Percentiles rank a stretch among this genome's conserved stretches.
phyloP scores from a whole-genome alignment of 140 eudicot species.

The Stevia rebaudiana region DNA sequence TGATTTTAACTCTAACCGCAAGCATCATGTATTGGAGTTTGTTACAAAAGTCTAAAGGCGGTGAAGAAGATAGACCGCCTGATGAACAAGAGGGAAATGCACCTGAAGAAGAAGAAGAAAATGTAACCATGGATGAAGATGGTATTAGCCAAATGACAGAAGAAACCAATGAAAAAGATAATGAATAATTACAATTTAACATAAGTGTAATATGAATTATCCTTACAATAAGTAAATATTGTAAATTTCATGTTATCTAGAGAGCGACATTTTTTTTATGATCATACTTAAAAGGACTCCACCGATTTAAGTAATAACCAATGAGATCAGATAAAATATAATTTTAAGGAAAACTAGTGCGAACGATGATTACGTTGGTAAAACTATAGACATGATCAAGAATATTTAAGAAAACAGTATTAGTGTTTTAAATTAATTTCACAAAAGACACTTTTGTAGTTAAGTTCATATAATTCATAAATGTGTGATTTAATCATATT shows the following conservation, averaged over 20 bases:
- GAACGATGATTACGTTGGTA: no score
- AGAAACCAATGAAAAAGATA: constrained; percentile 15
- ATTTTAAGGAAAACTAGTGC: no score
- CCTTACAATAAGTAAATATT: background rate
- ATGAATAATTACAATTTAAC: constrained; percentile 10
- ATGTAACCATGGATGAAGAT: constrained; percentile 17
- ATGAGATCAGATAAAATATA: no score
- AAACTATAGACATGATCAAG: no score
- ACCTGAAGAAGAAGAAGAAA: constrained; percentile 7
- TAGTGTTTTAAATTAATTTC: no score
- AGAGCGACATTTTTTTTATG: background rate
- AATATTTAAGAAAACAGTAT: no score
- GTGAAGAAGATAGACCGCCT: constrained; percentile 26
- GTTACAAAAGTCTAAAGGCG: constrained; percentile 35
- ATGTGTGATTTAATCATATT: no score
- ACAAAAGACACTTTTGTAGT: no score
- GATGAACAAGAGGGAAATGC: constrained; percentile 8
- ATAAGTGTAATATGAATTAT: constrained; percentile 18
- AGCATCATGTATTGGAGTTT: constrained; percentile 92
- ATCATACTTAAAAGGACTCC: no score
- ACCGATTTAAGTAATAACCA: no score
- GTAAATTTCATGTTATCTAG: background rate
- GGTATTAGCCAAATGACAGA: constrained; percentile 15
- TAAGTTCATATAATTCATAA: no score
- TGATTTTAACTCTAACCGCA: constrained; percentile 72